These are phyloP conservation scores for Hamigera avellanea DNA, from an alignment of 495 filamentous ascomycete species.

Conservation along the genomic window DNA sequence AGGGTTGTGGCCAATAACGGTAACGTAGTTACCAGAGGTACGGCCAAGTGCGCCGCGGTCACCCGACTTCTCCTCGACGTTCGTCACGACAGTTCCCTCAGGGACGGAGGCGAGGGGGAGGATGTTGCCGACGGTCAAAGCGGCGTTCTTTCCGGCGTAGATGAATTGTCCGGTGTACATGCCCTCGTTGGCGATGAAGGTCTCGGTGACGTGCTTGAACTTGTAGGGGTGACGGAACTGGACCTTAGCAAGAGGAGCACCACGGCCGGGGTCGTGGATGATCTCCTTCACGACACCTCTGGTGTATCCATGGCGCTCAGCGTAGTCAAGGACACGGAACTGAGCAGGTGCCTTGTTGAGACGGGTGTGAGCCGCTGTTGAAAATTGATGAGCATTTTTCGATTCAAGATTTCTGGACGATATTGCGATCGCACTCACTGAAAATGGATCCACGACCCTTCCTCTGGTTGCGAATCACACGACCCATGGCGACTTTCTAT, in stretches of 20 bases:
- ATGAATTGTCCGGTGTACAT: conserved; percentile 99
- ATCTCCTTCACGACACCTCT: conserved; percentile 97
- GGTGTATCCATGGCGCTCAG: conserved; percentile 93
- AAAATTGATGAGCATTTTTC: conserved; percentile 30
- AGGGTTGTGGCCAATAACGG: conserved; percentile 96
- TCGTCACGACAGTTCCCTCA: conserved; percentile 96
- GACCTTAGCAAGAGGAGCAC: conserved; percentile 93
- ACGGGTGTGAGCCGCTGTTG: conserved; percentile 68
- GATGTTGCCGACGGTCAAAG: conserved; percentile 91
- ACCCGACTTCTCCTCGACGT: conserved; percentile 97
- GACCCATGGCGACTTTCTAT: conserved; percentile 52
- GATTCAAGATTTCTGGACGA: conserved; percentile 2
- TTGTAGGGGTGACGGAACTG: conserved; percentile 89
- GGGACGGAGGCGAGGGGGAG: conserved; percentile 87
- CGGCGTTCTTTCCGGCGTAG: conserved; percentile 98
- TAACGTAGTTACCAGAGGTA: conserved; percentile 98
- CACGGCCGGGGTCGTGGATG: conserved; percentile 96
- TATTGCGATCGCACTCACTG: conserved; percentile 52
- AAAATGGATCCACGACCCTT: conserved; percentile 98
- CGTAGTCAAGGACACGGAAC: conserved; percentile 90
- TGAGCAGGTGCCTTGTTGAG: conserved; percentile 86
- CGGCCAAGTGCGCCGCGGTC: conserved; percentile 92
- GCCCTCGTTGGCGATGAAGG: conserved; percentile 99
- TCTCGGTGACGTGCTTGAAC: conserved; percentile 84
- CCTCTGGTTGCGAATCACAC: conserved; percentile 93